Evolutionary conservation across 768 basidiomycete species (phyloP).

Genomic region (Suillus subluteus): DNA sequence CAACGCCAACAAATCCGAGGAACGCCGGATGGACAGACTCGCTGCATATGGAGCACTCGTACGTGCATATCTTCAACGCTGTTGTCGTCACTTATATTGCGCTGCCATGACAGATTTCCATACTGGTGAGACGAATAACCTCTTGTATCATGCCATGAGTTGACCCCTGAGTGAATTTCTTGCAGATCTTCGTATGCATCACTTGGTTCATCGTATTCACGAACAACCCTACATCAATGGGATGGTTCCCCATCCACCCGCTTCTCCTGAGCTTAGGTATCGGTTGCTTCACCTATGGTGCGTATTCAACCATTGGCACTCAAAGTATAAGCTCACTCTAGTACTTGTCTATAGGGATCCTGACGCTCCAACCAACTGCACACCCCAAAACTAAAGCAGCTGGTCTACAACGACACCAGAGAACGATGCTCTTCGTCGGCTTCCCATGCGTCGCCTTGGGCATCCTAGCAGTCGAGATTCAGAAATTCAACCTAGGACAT

Average conservation of each 20-base stretch:
- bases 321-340: not conserved
- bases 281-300: conserved; percentile 64
- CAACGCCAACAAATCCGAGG: conserved; percentile 37
- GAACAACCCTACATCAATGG: conserved; percentile 47
- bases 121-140: conserved; percentile 19
- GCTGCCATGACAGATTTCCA: conserved; percentile 17
- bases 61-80: conserved; percentile 19
- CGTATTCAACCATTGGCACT: conserved; percentile 14
- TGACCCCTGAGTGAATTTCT: not conserved
- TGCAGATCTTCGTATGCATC: conserved; percentile 42
- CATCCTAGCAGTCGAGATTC: conserved; percentile 59
- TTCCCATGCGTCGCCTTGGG: conserved; percentile 64
- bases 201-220: conserved; percentile 52
- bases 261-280: conserved; percentile 62
- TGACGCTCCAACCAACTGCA: conserved; percentile 77
- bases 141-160: conserved; percentile 9
- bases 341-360: conserved; percentile 50
- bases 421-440: conserved; percentile 56
- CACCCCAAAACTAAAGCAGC: conserved; percentile 66
- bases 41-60: conserved; percentile 43
- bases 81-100: not conserved
- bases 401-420: conserved; percentile 72
- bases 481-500: conserved; percentile 55
- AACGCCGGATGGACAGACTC: conserved; percentile 39
- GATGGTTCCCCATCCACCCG: conserved; percentile 74